Conservation (phyloP, 139 green algal genomes). For the Edaphochlamys debaryana region DNA sequence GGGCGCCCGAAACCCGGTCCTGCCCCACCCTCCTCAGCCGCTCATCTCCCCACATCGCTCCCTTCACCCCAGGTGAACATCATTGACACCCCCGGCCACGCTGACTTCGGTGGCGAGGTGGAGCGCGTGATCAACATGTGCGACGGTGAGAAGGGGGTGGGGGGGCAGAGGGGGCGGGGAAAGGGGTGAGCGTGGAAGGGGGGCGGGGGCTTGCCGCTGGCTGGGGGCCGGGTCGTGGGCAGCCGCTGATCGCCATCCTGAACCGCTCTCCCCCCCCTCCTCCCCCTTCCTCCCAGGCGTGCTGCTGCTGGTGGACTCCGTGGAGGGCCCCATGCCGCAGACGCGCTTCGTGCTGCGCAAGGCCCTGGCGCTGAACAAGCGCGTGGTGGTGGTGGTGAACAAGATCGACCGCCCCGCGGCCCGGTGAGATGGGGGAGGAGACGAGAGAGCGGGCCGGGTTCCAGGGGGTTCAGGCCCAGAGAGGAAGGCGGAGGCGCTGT, state of each 20-base stretch:
- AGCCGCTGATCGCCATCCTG: not conserved
- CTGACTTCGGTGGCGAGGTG: slow-evolving; percentile 99
- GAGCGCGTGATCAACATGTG: slow-evolving; percentile 99
- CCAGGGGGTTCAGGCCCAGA: no score
- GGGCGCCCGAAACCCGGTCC: no score
- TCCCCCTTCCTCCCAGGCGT: slow-evolving; percentile 73
- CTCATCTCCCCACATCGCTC: no score
- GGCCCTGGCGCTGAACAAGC: slow-evolving; percentile 93
- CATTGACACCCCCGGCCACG: slow-evolving; percentile 99
- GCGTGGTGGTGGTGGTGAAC: slow-evolving; percentile 98
- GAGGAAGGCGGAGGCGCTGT: no score
- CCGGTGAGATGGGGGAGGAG: slow-evolving; percentile 42
- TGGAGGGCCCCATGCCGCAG: slow-evolving; percentile 98
- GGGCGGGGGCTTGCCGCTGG: not conserved
- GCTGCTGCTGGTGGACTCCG: slow-evolving; percentile 96
- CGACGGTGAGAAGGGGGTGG: slow-evolving; percentile 86
- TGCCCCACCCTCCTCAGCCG: no score
- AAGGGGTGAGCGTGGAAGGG: not conserved
- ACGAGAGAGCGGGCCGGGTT: no score
- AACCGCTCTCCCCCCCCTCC: not conserved
- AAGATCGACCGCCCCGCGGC: slow-evolving; percentile 94
- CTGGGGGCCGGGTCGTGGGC: not conserved
- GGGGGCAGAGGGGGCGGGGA: no score
- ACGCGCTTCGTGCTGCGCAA: slow-evolving; percentile 99
- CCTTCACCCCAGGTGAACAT: slow-evolving; percentile 99